Conservation (phyloP, 768 basidiomycete species). For the Pleurotus citrinopileatus region DNA sequence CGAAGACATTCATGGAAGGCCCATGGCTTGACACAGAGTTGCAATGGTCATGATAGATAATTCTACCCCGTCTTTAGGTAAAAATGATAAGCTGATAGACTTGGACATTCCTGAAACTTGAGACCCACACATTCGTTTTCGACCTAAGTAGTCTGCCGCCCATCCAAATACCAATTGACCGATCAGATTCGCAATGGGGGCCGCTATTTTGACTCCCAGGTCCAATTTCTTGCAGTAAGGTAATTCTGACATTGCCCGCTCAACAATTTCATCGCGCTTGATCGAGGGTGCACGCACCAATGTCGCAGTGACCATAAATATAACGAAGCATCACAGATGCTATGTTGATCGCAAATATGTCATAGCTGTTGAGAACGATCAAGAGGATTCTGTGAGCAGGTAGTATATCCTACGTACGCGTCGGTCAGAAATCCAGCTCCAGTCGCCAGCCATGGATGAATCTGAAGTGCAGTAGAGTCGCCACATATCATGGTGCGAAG, state of each 20-base stretch:
- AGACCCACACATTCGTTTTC: constrained; percentile 58
- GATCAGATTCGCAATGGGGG: constrained; percentile 47
- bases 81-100: not conserved
- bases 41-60: constrained; percentile 56
- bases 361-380: constrained; percentile 31
- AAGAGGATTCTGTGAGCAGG: too few species aligned
- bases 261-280: not conserved
- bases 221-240: constrained; percentile 48
- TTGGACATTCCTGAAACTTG: too few species aligned
- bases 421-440: constrained; percentile 71
- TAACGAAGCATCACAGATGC: constrained; percentile 57
- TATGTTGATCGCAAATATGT: constrained; percentile 66
- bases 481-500: too few species aligned
- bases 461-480: too few species aligned
- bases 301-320: constrained; percentile 42
- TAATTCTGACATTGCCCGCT: constrained; percentile 21
- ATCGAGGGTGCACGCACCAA: constrained; percentile 5
- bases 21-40: constrained; percentile 52
- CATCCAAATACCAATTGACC: constrained; percentile 54
- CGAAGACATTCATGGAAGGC: constrained; percentile 47
- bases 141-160: constrained; percentile 50
- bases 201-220: constrained; percentile 50
- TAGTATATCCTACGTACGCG: constrained; percentile 23
- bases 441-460: too few species aligned
- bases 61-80: constrained; percentile 35